Evolutionary conservation across 1,284 basidiomycete species (phyloP).

Genomic region (Trichosporon faecale): DNA sequence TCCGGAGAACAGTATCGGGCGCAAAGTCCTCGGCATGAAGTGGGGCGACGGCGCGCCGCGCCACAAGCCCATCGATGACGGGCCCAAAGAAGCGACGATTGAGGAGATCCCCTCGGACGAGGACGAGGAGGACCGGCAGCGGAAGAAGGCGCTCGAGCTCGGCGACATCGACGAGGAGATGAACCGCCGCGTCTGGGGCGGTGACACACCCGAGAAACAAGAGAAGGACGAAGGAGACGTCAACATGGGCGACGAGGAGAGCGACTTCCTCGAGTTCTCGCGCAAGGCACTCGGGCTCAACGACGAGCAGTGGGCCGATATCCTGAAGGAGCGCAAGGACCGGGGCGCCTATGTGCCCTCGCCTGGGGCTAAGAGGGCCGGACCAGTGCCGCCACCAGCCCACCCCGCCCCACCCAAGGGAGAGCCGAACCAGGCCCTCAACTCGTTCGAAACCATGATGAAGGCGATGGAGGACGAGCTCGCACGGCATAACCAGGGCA

Average conservation of each 20-base stretch:
- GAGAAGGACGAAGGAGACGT: conserved; percentile 61
- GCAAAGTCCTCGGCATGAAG: conserved; percentile 41
- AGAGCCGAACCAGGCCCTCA: conserved; percentile 61
- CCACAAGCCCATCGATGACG: background rate
- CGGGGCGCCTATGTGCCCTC: conserved; percentile 53
- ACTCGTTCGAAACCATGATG: conserved; percentile 93
- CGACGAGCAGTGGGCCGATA: conserved; percentile 76
- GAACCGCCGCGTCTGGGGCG: conserved; percentile 81
- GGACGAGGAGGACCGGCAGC: conserved; percentile 26
- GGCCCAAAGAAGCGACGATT: conserved; percentile 29
- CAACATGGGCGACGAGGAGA: conserved; percentile 83
- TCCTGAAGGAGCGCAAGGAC: conserved; percentile 71
- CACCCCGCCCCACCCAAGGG: background rate
- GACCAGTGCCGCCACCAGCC: background rate
- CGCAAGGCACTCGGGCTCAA: conserved; percentile 80
- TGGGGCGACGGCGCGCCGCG: conserved; percentile 28
- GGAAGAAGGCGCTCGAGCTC: conserved; percentile 49
- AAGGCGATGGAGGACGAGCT: conserved; percentile 86
- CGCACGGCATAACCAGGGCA: conserved; percentile 34
- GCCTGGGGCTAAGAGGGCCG: conserved; percentile 1
- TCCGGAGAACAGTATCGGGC: conserved; percentile 36
- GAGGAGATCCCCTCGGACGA: conserved; percentile 33
- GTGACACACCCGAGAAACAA: conserved; percentile 48
- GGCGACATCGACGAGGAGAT: conserved; percentile 75
- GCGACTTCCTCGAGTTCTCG: conserved; percentile 88